These are phyloP conservation scores for Cylindrotheca closterium DNA, from an alignment of 108 stramenopile genomes.

Conservation along the genomic window DNA sequence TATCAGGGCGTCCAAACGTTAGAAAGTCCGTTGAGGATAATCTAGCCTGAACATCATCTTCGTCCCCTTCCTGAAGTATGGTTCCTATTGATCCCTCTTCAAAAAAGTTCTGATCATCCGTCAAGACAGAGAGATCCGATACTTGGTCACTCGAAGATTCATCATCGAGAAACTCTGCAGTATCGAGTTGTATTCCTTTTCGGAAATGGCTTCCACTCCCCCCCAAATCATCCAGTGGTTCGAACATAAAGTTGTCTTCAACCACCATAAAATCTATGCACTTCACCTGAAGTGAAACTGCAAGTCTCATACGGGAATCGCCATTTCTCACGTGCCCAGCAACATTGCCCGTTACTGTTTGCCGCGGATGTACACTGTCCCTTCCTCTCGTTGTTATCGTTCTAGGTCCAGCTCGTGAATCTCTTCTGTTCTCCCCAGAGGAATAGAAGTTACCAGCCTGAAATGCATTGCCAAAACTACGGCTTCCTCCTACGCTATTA, in stretches of 20 bases:
- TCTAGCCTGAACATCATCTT: conserved; percentile 12
- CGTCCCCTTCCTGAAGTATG: conserved; percentile 23
- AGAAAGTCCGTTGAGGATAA: conserved; percentile 50
- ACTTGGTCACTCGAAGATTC: conserved; percentile 20
- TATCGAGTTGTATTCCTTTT: background rate
- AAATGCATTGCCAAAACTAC: background rate
- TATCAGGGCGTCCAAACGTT: conserved; percentile 38
- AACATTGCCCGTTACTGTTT: background rate
- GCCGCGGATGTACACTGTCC: conserved; percentile 3
- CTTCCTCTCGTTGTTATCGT: conserved; percentile 15
- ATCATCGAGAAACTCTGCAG: conserved; percentile 6
- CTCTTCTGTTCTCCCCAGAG: conserved; percentile 11
- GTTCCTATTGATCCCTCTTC: conserved; percentile 5
- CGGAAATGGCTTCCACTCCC: background rate
- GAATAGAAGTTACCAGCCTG: conserved; percentile 25
- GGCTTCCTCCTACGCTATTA: background rate
- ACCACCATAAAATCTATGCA: conserved; percentile 35
- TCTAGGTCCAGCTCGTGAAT: conserved; percentile 15
- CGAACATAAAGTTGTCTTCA: conserved; percentile 31
- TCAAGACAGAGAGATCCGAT: conserved; percentile 41
- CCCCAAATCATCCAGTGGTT: conserved; percentile 13
- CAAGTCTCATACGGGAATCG: conserved; percentile 30
- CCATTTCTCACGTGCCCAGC: background rate
- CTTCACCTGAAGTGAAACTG: conserved; percentile 32
- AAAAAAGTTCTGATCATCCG: conserved; percentile 36